These are phyloP conservation scores for Penicillium sp. DNA, from an alignment of 2,329 filamentous ascomycete species.

Conservation along the genomic window DNA sequence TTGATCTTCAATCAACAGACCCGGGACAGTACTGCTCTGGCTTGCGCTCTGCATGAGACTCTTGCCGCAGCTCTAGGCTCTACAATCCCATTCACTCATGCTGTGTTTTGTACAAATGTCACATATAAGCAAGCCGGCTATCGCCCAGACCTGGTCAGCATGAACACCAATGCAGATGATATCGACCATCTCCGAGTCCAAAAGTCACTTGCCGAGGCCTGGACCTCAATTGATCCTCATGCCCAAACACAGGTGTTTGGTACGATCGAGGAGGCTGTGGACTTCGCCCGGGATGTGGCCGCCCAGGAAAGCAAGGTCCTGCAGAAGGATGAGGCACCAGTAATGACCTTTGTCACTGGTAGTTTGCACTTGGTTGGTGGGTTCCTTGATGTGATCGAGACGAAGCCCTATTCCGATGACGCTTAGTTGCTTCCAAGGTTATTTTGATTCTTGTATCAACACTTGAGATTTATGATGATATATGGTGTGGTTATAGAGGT, in stretches of 20 bases:
- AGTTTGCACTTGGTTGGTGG: conserved; percentile 84
- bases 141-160: conserved; percentile 62
- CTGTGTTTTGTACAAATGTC: conserved; percentile 79
- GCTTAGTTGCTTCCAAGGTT: conserved; percentile 3
- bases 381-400: conserved; percentile 70
- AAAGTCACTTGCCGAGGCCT: conserved; percentile 61
- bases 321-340: conserved; percentile 41
- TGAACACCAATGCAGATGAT: conserved; percentile 61
- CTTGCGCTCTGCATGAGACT: conserved; percentile 62
- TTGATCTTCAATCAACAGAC: conserved; percentile 94
- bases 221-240: conserved; percentile 57
- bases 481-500: conserved; percentile 19
- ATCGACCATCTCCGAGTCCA: conserved; percentile 66
- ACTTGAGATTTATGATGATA: conserved; percentile 17
- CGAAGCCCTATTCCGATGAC: conserved; percentile 28
- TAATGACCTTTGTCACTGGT: conserved; percentile 74
- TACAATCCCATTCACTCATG: conserved; percentile 64
- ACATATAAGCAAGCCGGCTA: conserved; percentile 64
- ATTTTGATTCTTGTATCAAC: conserved; percentile 23
- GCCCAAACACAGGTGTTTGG: conserved; percentile 58
- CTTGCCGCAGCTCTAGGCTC: conserved; percentile 46
- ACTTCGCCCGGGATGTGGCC: conserved; percentile 52
- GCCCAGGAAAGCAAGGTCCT: conserved; percentile 31
- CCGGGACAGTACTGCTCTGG: conserved; percentile 68
- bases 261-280: conserved; percentile 71